These are phyloP conservation scores for Haematococcus sp. DNA, from an alignment of 139 green algal genomes.

Conservation along the genomic window DNA sequence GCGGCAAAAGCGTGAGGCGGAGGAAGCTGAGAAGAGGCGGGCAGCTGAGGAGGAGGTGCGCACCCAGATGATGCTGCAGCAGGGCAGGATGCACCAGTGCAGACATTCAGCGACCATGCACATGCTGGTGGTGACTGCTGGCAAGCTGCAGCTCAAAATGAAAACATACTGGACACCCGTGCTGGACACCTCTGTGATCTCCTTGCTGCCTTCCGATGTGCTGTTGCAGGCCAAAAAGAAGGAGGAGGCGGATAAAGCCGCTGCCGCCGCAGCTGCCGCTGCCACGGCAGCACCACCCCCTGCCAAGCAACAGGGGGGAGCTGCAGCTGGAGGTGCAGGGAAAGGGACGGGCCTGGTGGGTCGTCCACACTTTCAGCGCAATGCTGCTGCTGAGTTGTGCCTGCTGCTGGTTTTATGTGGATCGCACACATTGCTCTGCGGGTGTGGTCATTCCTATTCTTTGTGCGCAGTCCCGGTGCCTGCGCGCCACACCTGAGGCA, in stretches of 20 bases:
- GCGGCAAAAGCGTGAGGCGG: neutral
- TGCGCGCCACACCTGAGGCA: neutral
- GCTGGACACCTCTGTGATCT: no score
- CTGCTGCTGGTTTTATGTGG: neutral
- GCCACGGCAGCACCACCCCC: neutral
- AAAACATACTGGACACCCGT: no score
- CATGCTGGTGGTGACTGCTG: no score
- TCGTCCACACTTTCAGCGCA: no score
- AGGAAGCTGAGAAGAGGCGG: slow-evolving; percentile 12
- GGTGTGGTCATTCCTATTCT: neutral
- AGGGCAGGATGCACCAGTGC: no score
- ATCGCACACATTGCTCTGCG: no score
- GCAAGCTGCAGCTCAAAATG: no score
- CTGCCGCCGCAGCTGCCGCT: neutral
- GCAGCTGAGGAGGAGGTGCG: slow-evolving; percentile 7
- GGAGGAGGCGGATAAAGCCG: neutral
- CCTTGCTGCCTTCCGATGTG: no score
- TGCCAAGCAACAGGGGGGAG: neutral
- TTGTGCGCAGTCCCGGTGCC: neutral
- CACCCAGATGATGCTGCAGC: no score
- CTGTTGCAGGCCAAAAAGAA: neutral
- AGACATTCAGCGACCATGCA: no score
- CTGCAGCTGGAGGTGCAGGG: no score
- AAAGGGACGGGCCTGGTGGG: neutral
- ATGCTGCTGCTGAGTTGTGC: no score